Percentiles rank a stretch among this genome's conserved stretches.
Evolutionary conservation across 202 grass and related monocot genomes (phyloP).

Genomic region (Zoysia matrella): DNA sequence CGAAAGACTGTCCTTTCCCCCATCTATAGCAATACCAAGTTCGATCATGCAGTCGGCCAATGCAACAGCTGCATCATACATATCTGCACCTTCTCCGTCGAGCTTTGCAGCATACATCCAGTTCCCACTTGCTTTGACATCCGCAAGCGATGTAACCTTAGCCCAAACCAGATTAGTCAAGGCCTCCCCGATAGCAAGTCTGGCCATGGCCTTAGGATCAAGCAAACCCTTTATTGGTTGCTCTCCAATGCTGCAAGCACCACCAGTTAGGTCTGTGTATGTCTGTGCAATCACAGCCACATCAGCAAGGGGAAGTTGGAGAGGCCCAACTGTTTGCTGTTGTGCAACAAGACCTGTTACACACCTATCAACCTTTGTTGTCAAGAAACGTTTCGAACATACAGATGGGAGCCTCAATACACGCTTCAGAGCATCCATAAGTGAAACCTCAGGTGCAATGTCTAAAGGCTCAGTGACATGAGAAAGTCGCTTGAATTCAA

Average conservation of each 20-base stretch:
- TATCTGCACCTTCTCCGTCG: conserved; percentile 87
- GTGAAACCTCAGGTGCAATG: conserved; percentile 66
- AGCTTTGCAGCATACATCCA: conserved; percentile 99
- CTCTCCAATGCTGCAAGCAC: conserved; percentile 85
- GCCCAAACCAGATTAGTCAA: conserved; percentile 96
- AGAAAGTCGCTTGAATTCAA: conserved; percentile 67
- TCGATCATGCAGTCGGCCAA: conserved; percentile 88
- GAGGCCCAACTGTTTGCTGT: conserved; percentile 86
- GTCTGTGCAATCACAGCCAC: conserved; percentile 91
- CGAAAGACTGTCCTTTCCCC: conserved; percentile 96
- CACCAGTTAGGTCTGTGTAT: conserved; percentile 80
- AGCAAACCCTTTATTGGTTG: conserved; percentile 87
- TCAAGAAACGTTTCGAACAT: conserved; percentile 95
- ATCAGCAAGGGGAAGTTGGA: conserved; percentile 89
- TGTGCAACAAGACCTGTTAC: conserved; percentile 94
- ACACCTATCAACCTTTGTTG: conserved; percentile 95
- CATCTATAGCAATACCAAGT: conserved; percentile 94
- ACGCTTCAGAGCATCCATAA: conserved; percentile 80
- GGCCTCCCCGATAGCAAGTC: conserved; percentile 84
- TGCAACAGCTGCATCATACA: conserved; percentile 88
- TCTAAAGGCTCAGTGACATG: conserved; percentile 60
- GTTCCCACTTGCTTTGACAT: conserved; percentile 92
- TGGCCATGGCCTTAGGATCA: conserved; percentile 84
- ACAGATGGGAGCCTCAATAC: conserved; percentile 79
- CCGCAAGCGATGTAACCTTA: conserved; percentile 73